Base-by-base conservation (phyloP, 2,329 filamentous ascomycete species). In the Ascochyta fabae region DNA sequence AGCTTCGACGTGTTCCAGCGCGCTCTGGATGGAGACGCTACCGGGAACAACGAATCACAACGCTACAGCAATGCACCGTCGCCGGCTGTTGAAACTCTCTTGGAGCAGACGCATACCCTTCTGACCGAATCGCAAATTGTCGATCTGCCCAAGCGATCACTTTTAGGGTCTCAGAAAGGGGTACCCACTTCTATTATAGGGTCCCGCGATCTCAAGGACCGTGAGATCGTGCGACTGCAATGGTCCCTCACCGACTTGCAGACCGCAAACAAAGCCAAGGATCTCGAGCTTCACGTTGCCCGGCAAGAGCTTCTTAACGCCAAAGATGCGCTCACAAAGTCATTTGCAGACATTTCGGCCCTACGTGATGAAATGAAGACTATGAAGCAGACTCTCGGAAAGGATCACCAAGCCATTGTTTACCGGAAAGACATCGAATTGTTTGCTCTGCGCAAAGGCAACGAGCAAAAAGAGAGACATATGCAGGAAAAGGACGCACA, bases 351-450 rank as follows among this genome's bases (percentile, higher is more conserved):
- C 45, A 68, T 70, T 47, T 59, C 68, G 5, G 64, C 48, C 26
- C 46, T 73, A 22, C 63, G 68, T 33, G 65, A 73, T 43, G 69
- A 74, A 33, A 60, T 72, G 53, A 73, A 68, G 44, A 65, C 60
- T 4, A 62, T 69, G 53, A 75, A 70, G 40, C 65, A 71, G 23
- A 66, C 57, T 7, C 54, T 73, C 24, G 69, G 61, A 23, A 66
- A 67, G 3, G 66, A 73, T 24, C 72, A 75, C 19, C 72, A 75
- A 56, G 61, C 70, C 12, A 55, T 69, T 38, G 53, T 73, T 46
- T 75, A 75, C 43, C 65, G 72, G 19, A 75, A 74, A 43, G 72
- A 75, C 43, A 75, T 75, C 41, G 72, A 75, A 45, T 57, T 75
- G 15, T 75, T 75, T 58, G 72, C 72, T 6, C 61, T 74, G 9